Evolutionary conservation across 2,329 filamentous ascomycete species (phyloP), one percentile per base, ranked within the genome.

Genomic region (Xylariaceae sp.): DNA sequence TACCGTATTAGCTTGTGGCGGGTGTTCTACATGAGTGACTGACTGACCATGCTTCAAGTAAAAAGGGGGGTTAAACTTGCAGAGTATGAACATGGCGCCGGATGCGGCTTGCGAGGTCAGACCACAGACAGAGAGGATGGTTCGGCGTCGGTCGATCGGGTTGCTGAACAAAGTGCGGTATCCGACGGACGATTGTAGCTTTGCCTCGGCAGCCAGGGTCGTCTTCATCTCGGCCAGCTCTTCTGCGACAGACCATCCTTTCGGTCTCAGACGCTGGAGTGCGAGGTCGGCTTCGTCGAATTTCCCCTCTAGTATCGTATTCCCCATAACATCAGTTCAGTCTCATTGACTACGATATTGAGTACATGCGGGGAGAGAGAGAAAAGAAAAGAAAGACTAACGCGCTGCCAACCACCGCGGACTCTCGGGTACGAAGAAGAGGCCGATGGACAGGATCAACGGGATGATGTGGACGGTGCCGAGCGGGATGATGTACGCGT

Each of bases 51-150:
- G n/a, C n/a, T n/a, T n/a, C n/a, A n/a, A n/a, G n/a, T n/a, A n/a
- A n/a, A n/a, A n/a, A n/a, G n/a, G n/a, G n/a, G n/a, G 17, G 31
- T 7, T 16, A 9, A 4, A 52, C 62, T 46, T 50, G 66, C 71
- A 71, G 27, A 78, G 75, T 48, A 77, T 66, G 38, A 71, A 76
- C 70, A 75, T 76, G 13, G 70, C 67, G 8, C 73, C 73, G 1
- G 68, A 72, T 3, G 71, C 72, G 3, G 70, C 72, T 48, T 76
- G 73, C 0, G 69, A 66, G 0, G 64, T 67, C 12, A 78, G 57
- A 1, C 66, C 67, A 8, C 62, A 64, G 23, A 76, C 61, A 5
- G 71, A 62, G 3, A 76, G 43, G 1, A 70, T 47, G 0, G 71
- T 74, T 15, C 73, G 62, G 15, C 73, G 63, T 11, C 71, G 63